These are phyloP conservation scores for Coprinopsis sp. DNA, from an alignment of 768 basidiomycete genomes.

Conservation along the genomic window DNA sequence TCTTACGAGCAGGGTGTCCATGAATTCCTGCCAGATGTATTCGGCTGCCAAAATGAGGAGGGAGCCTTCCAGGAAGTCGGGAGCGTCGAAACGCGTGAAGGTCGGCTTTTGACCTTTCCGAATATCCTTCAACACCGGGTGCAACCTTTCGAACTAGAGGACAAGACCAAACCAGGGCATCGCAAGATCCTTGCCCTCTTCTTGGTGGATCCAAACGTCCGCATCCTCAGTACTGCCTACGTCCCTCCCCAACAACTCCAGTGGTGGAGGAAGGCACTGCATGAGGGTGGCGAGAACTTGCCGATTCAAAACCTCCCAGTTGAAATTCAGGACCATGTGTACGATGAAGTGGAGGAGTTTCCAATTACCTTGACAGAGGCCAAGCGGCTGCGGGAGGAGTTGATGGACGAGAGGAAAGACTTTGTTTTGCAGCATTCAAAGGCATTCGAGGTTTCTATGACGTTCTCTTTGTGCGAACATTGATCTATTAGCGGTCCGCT, in stretches of 20 bases:
- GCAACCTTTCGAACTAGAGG: constrained; percentile 28
- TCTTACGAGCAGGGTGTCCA: constrained; percentile 18
- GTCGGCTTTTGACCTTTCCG: constrained; percentile 32
- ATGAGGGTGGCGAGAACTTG: neutral
- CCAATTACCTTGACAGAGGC: constrained; percentile 26
- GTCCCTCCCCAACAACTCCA: constrained; percentile 25
- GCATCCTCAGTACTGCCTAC: constrained; percentile 21
- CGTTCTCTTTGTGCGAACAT: constrained; percentile 2
- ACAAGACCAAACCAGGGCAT: constrained; percentile 32
- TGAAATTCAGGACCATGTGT: constrained; percentile 22
- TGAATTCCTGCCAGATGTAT: constrained; percentile 17
- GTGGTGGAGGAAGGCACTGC: constrained; percentile 22
- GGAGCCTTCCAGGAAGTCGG: constrained; percentile 21
- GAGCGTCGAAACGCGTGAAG: constrained; percentile 22
- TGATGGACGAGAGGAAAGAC: constrained; percentile 29
- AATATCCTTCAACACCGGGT: constrained; percentile 36
- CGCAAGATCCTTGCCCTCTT: constrained; percentile 38
- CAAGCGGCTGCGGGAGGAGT: constrained; percentile 21
- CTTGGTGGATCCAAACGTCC: constrained; percentile 30
- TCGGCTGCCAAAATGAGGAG: constrained; percentile 13
- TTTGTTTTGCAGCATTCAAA: constrained; percentile 12
- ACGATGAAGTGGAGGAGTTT: constrained; percentile 20
- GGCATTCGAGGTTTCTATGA: neutral
- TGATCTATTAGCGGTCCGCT: no score
- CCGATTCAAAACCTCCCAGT: constrained; percentile 17